phyloP scores from a whole-genome alignment of 2,329 filamentous ascomycete species.

The Pseudodiploospora longispora region DNA sequence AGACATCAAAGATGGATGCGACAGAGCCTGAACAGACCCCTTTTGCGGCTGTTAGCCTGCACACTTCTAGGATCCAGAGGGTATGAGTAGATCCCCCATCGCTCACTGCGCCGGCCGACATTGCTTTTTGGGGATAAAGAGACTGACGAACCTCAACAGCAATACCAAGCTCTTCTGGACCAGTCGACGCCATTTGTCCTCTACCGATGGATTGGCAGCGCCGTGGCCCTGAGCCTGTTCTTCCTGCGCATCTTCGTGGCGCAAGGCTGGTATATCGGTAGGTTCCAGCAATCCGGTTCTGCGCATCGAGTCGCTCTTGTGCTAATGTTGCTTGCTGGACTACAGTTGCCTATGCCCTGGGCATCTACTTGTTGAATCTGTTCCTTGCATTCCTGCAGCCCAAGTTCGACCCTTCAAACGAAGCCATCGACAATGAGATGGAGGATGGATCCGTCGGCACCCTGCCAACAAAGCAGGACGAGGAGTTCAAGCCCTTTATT shows the following conservation, averaged over 20 bases:
- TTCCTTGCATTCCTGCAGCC: constrained; percentile 98
- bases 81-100: constrained; percentile 35
- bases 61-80: constrained; percentile 67
- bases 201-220: constrained; percentile 90
- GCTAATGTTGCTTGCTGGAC: neutral
- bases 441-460: constrained; percentile 79
- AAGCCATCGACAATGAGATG: constrained; percentile 85
- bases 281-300: constrained; percentile 13
- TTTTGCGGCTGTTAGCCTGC: constrained; percentile 81
- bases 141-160: constrained; percentile 40
- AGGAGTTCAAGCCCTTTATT: constrained; percentile 97
- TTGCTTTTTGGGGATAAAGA: neutral
- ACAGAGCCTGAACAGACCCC: constrained; percentile 83
- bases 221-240: constrained; percentile 66
- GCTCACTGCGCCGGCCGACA: neutral
- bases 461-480: constrained; percentile 89
- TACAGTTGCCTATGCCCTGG: constrained; percentile 88
- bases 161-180: constrained; percentile 92
- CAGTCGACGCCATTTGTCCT: constrained; percentile 82
- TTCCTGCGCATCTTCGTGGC: constrained; percentile 82
- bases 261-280: constrained; percentile 98
- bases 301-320: neutral
- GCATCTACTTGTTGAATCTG: constrained; percentile 97
- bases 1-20: constrained; percentile 60
- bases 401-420: constrained; percentile 96